A percentile compares a stretch with the other conserved stretches of the same genome.
Conservation (phyloP, 2,329 filamentous ascomycete genomes). For the Escovopsis sp. region DNA sequence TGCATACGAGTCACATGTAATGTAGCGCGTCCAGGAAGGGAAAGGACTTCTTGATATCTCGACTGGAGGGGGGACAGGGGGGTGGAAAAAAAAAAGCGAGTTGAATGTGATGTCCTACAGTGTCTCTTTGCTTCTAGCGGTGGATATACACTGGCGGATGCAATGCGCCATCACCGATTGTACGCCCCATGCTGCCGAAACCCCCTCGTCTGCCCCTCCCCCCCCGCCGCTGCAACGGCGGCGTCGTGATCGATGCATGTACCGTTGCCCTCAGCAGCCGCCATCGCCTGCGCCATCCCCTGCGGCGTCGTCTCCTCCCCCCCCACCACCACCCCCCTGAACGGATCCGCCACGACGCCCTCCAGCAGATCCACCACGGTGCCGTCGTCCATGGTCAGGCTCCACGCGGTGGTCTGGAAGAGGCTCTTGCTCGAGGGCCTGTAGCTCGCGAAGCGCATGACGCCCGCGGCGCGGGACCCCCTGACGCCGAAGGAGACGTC, state of each 20-base stretch:
- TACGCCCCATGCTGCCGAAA: constrained; percentile 32
- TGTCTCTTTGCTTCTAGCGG: neutral
- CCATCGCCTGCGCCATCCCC: constrained; percentile 17
- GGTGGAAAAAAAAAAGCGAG: constrained; percentile 1
- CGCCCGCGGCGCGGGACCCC: constrained; percentile 53
- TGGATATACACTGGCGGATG: neutral
- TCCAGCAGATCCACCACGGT: constrained; percentile 57
- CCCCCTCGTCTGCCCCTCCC: constrained; percentile 27
- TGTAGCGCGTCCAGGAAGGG: too few relatives aligned
- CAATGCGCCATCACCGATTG: constrained; percentile 17
- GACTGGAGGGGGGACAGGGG: too few relatives aligned
- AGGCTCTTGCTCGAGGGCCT: constrained; percentile 43
- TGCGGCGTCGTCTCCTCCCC: too few relatives aligned
- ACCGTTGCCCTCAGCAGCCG: constrained; percentile 1
- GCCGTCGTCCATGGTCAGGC: constrained; percentile 51
- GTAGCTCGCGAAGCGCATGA: constrained; percentile 68
- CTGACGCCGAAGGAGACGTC: constrained; percentile 78
- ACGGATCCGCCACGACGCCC: constrained; percentile 44
- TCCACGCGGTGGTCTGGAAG: constrained; percentile 89
- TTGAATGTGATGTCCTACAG: neutral
- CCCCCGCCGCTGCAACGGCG: constrained; percentile 12
- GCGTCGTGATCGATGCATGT: too few relatives aligned
- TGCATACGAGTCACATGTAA: too few relatives aligned
- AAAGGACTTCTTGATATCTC: too few relatives aligned
- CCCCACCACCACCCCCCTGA: constrained; percentile 34